phyloP scores from a whole-genome alignment of 2,329 filamentous ascomycete species.

The Verticillium dahliae region DNA sequence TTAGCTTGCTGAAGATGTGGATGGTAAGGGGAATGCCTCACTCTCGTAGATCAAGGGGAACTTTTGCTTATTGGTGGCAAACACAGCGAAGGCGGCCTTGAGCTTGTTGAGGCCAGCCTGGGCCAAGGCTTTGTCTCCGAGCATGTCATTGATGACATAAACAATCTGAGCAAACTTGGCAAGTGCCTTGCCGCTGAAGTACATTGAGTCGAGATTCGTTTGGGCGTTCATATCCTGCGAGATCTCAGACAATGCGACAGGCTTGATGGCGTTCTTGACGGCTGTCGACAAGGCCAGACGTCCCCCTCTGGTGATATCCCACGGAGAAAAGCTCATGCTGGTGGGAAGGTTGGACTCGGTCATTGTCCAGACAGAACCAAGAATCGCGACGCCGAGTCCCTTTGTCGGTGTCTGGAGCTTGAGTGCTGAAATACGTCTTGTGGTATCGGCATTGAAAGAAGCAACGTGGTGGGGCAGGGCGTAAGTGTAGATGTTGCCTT shows the following conservation, averaged over 20 bases:
- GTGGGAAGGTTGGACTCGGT: constrained; percentile 58
- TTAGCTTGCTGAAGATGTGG: neutral
- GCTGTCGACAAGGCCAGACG: constrained; percentile 32
- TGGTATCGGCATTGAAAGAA: constrained; percentile 52
- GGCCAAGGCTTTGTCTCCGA: constrained; percentile 45
- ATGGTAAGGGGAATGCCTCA: constrained; percentile 14
- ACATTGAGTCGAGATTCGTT: constrained; percentile 69
- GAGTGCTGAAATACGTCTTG: constrained; percentile 42
- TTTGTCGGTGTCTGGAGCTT: constrained; percentile 70
- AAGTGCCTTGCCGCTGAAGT: constrained; percentile 70
- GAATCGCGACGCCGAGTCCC: constrained; percentile 63
- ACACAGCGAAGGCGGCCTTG: constrained; percentile 52
- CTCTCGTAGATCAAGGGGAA: constrained; percentile 49
- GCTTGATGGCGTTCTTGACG: constrained; percentile 45
- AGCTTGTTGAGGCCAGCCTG: constrained; percentile 46
- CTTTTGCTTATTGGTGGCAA: constrained; percentile 53
- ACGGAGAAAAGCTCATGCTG: constrained; percentile 65
- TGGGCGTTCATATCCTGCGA: constrained; percentile 58
- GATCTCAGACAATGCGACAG: constrained; percentile 57
- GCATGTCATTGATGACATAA: constrained; percentile 50
- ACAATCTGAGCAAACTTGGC: constrained; percentile 63
- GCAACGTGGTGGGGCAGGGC: constrained; percentile 70
- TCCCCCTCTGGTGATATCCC: constrained; percentile 43
- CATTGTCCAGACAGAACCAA: constrained; percentile 65
- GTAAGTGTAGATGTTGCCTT: constrained; percentile 62